Conservation (phyloP, 768 basidiomycete genomes). For the Calvatia gigantea region DNA sequence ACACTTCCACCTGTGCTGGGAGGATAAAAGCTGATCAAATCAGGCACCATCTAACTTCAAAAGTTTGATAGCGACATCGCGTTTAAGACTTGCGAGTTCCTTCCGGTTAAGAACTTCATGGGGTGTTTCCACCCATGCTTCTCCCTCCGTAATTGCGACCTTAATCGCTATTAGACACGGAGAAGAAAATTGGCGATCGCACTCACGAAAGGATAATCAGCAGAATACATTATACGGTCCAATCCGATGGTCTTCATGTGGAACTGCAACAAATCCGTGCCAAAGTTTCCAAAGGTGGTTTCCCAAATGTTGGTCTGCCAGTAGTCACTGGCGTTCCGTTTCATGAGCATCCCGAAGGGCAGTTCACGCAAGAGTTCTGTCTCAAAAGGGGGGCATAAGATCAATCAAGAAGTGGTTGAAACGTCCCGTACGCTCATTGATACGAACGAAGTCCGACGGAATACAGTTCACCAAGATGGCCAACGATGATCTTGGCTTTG, state of each 20-base stretch:
- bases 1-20: too few relatives aligned
- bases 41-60: conserved; percentile 25
- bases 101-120: conserved; percentile 14
- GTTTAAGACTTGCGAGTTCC: conserved; percentile 23
- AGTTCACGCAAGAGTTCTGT: conserved; percentile 29
- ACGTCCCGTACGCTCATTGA: conserved; percentile 31
- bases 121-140: conserved; percentile 24
- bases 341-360: conserved; percentile 32
- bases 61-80: conserved; percentile 25
- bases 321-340: conserved; percentile 32
- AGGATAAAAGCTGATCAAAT: too few relatives aligned
- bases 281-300: conserved; percentile 39
- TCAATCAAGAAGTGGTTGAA: background rate
- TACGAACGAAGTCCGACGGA: conserved; percentile 37
- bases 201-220: conserved; percentile 33
- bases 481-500: conserved; percentile 35
- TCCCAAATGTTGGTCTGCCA: conserved; percentile 37
- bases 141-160: conserved; percentile 20
- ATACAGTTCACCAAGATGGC: conserved; percentile 40
- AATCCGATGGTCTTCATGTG: conserved; percentile 37
- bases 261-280: conserved; percentile 33
- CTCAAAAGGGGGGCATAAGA: background rate
- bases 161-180: conserved; percentile 1
- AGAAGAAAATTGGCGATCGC: background rate
- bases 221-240: conserved; percentile 37